Conservation (phyloP, 257 asterid species). For the Pogostemon cablin region DNA sequence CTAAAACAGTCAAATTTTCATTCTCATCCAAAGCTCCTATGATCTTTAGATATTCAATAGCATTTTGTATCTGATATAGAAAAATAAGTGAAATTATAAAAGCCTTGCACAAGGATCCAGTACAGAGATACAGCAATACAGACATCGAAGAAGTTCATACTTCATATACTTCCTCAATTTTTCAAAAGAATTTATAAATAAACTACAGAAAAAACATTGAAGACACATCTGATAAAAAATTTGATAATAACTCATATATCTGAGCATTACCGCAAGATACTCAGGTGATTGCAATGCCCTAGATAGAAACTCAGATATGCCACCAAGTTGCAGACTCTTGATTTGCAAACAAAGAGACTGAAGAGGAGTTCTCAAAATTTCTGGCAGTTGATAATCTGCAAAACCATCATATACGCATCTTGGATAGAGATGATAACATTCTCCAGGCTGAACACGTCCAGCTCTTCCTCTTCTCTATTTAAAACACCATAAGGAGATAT, state of each 20-base stretch:
- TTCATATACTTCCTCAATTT: conserved; percentile 3
- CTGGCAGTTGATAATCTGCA: conserved; percentile 88
- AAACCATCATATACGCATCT: conserved; percentile 81
- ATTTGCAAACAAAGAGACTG: conserved; percentile 96
- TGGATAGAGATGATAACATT: conserved; percentile 92
- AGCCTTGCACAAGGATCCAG: conserved; percentile 22
- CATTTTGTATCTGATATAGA: conserved; percentile 77
- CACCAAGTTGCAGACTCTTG: conserved; percentile 87
- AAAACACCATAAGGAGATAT: conserved; percentile 31
- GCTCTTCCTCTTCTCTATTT: conserved; percentile 98
- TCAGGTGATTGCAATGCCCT: conserved; percentile 94
- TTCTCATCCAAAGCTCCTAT: conserved; percentile 91
- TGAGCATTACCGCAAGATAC: conserved; percentile 72
- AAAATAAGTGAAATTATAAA: conserved; percentile 27
- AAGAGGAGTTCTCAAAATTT: conserved; percentile 92
- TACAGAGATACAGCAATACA: conserved; percentile 3
- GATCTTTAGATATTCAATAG: conserved; percentile 82
- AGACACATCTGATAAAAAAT: conserved; percentile 24
- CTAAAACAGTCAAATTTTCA: conserved; percentile 84
- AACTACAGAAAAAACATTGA: conserved; percentile 4
- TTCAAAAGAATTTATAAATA: conserved; percentile 11
- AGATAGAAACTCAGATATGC: conserved; percentile 81
- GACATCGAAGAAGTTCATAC: conserved; percentile 11
- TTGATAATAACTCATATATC: conserved; percentile 32
- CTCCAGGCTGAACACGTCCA: conserved; percentile 99